A percentile compares a stretch with the other conserved stretches of the same genome.
These are phyloP conservation scores for Calamus simplicifolius DNA, from an alignment of 176 grass and related monocot genomes.

Conservation along the genomic window DNA sequence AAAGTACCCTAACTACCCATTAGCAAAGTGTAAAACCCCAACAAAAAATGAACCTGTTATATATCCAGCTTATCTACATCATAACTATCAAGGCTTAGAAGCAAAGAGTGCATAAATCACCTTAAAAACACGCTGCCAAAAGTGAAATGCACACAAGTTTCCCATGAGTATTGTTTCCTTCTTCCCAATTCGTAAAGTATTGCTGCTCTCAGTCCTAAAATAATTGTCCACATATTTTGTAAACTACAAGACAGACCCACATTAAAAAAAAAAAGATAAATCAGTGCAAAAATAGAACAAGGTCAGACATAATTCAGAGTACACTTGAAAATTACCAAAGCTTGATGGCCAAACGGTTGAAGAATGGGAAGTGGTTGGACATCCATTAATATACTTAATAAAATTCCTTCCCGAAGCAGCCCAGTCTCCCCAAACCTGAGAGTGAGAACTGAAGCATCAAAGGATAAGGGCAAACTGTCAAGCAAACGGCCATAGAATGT, in stretches of 20 bases:
- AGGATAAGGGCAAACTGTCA: conserved; percentile 73
- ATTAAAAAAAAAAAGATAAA: conserved; percentile 10
- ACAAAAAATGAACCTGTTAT: too few species aligned
- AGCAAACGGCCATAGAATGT: conserved; percentile 82
- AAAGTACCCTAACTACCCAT: too few species aligned
- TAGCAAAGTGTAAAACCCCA: too few species aligned
- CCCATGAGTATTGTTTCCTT: conserved; percentile 67
- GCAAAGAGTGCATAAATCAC: conserved; percentile 27
- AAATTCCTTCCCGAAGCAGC: conserved; percentile 57
- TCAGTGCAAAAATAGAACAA: too few species aligned
- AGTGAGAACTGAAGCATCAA: conserved; percentile 66
- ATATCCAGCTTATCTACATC: background rate
- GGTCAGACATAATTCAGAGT: too few species aligned
- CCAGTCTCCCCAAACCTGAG: conserved; percentile 76
- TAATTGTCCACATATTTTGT: conserved; percentile 53
- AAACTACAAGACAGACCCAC: conserved; percentile 32
- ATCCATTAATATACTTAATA: conserved; percentile 77
- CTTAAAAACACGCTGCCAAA: conserved; percentile 89
- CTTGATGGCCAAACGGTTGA: conserved; percentile 73
- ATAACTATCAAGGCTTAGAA: conserved; percentile 6
- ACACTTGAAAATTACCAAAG: conserved; percentile 36
- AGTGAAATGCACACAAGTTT: conserved; percentile 89
- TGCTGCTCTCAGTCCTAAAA: conserved; percentile 32
- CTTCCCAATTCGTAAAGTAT: conserved; percentile 38
- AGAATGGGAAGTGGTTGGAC: conserved; percentile 72